Evolutionary conservation across 148 eudicot species (phyloP).

Genomic region (Cornus controversa): DNA sequence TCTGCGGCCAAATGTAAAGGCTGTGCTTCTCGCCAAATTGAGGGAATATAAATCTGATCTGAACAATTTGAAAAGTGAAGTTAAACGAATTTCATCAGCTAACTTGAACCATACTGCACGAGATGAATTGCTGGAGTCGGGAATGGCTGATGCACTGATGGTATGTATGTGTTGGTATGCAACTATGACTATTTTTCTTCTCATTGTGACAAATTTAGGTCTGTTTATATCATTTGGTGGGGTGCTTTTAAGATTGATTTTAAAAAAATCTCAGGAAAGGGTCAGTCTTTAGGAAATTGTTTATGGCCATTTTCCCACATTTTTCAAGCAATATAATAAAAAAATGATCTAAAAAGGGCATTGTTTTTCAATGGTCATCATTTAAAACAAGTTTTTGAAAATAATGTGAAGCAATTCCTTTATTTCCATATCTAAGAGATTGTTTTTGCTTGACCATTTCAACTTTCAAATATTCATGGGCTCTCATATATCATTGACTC

Average conservation of each 20-base stretch:
- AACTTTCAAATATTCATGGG: not conserved
- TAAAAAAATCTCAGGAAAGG: not conserved
- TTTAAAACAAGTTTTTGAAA: no score
- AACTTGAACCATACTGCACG: constrained; percentile 46
- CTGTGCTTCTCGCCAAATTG: constrained; percentile 57
- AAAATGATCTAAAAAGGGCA: no score
- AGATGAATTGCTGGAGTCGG: constrained; percentile 63
- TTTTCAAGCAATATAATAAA: not conserved
- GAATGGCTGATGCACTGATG: constrained; percentile 49
- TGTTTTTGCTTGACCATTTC: not conserved
- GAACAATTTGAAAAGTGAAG: constrained; percentile 57
- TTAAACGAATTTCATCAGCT: constrained; percentile 44
- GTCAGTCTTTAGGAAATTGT: not conserved
- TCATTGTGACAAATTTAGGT: not conserved
- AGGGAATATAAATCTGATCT: constrained; percentile 65
- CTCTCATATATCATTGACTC: not conserved
- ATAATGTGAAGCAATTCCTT: not conserved
- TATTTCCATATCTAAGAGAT: not conserved
- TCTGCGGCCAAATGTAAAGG: constrained; percentile 57
- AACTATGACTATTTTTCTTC: not conserved
- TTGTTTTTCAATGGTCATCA: no score
- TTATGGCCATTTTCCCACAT: not conserved
- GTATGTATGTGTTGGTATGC: constrained; percentile 25
- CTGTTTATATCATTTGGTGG: not conserved
- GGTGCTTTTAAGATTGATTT: not conserved